Evolutionary conservation across 2,329 filamentous ascomycete species (phyloP).

Genomic region (Cytospora piceae): DNA sequence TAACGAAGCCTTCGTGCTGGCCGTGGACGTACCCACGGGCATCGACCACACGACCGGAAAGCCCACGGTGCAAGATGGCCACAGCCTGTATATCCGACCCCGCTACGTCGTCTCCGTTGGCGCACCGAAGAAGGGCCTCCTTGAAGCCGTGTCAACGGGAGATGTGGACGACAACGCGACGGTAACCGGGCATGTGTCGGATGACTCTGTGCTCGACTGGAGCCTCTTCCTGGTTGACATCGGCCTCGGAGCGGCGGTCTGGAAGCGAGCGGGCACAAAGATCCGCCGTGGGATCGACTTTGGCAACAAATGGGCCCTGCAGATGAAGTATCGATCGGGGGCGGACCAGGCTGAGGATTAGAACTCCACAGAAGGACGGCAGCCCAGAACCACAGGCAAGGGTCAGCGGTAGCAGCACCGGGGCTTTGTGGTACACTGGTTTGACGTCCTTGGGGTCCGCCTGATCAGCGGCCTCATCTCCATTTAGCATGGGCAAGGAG

Average conservation of each 20-base stretch:
- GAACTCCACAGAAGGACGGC: neutral
- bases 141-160: slow-evolving; percentile 72
- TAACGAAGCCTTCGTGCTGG: slow-evolving; percentile 78
- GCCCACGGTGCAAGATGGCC: slow-evolving; percentile 70
- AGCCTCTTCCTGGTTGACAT: slow-evolving; percentile 84
- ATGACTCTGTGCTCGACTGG: slow-evolving; percentile 62
- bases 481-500: neutral
- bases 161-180: slow-evolving; percentile 51
- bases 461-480: neutral
- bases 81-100: slow-evolving; percentile 77
- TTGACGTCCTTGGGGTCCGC: neutral
- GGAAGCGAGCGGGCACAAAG: slow-evolving; percentile 82
- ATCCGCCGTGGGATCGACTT: slow-evolving; percentile 86
- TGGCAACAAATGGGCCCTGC: slow-evolving; percentile 82
- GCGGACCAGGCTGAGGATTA: slow-evolving; percentile 34
- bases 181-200: slow-evolving; percentile 38
- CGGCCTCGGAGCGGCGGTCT: slow-evolving; percentile 79
- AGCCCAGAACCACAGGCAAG: neutral
- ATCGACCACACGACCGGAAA: slow-evolving; percentile 78
- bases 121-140: slow-evolving; percentile 81
- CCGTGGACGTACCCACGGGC: slow-evolving; percentile 89
- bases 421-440: neutral
- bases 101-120: slow-evolving; percentile 85
- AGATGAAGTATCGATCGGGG: slow-evolving; percentile 58
- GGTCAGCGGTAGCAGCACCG: neutral